Percentiles rank a stretch among this genome's conserved stretches.
Conservation (phyloP, 345 rosid genomes). For the Gossypioides kirkii region DNA sequence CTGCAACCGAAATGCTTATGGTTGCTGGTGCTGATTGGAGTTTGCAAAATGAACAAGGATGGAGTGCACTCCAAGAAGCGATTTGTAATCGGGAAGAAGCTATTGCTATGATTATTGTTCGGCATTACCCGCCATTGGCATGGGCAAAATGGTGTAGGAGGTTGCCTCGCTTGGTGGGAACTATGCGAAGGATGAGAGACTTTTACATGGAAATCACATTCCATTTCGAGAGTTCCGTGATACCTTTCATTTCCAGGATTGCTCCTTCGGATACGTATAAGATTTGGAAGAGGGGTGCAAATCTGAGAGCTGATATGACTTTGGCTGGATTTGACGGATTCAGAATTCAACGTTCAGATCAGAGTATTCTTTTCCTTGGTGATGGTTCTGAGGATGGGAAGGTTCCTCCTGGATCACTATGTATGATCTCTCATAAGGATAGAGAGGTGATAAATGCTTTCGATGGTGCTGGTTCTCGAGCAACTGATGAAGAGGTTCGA, state of each 20-base stretch:
- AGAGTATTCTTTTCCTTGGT: slow-evolving; percentile 87
- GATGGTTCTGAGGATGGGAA: slow-evolving; percentile 87
- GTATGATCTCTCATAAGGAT: slow-evolving; percentile 87
- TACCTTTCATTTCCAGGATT: slow-evolving; percentile 86
- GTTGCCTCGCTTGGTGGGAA: slow-evolving; percentile 77
- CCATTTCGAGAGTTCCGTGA: slow-evolving; percentile 93
- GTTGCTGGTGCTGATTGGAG: slow-evolving; percentile 96
- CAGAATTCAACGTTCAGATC: slow-evolving; percentile 86
- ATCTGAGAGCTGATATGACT: slow-evolving; percentile 95
- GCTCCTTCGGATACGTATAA: slow-evolving; percentile 97
- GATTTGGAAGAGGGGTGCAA: slow-evolving; percentile 90
- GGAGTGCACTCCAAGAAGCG: slow-evolving; percentile 98
- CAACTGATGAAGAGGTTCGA: slow-evolving; percentile 79
- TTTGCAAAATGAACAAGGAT: slow-evolving; percentile 86
- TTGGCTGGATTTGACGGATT: slow-evolving; percentile 95
- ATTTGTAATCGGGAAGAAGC: slow-evolving; percentile 74
- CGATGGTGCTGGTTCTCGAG: slow-evolving; percentile 77
- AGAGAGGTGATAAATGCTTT: slow-evolving; percentile 91
- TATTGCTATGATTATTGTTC: slow-evolving; percentile 72
- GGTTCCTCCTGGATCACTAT: slow-evolving; percentile 71
- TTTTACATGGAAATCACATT: slow-evolving; percentile 94
- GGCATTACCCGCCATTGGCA: slow-evolving; percentile 84
- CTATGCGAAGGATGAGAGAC: slow-evolving; percentile 87
- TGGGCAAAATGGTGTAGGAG: slow-evolving; percentile 99
- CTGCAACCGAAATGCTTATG: slow-evolving; percentile 86